Conservation (phyloP, 441 rosid genomes). For the Syzygium malaccense region DNA sequence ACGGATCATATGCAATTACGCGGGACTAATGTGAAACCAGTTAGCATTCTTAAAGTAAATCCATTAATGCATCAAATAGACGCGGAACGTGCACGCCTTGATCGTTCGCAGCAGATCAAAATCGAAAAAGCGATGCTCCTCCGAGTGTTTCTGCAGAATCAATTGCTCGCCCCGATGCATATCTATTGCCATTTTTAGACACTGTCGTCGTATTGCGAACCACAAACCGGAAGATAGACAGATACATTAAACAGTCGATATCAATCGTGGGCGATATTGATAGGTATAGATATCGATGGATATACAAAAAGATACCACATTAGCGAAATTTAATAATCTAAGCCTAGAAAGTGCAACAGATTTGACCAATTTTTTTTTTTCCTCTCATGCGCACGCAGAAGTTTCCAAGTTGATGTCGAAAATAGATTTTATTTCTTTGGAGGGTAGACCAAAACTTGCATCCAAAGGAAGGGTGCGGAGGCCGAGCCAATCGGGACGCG, state of each 20-base stretch:
- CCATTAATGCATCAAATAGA: too few relatives aligned
- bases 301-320: fast-evolving
- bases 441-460: neutral
- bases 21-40: neutral
- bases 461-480: neutral
- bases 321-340: neutral
- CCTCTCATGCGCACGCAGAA: neutral
- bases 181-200: fast-evolving
- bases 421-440: neutral
- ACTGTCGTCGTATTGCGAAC: fast-evolving
- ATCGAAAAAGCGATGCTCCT: neutral
- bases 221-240: fast-evolving
- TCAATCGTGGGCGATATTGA: neutral
- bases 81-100: neutral
- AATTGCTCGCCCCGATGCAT: neutral
- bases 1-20: neutral
- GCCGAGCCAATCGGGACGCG: neutral
- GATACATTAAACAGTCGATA: fast-evolving
- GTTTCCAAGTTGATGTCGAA: neutral
- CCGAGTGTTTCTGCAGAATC: fast-evolving
- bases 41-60: too few relatives aligned
- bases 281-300: neutral
- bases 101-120: fast-evolving
- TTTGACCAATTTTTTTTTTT: neutral
- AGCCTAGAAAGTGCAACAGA: neutral